Evolutionary conservation across 2,329 filamentous ascomycete species (phyloP).

Genomic region (Monosporascus sp.): DNA sequence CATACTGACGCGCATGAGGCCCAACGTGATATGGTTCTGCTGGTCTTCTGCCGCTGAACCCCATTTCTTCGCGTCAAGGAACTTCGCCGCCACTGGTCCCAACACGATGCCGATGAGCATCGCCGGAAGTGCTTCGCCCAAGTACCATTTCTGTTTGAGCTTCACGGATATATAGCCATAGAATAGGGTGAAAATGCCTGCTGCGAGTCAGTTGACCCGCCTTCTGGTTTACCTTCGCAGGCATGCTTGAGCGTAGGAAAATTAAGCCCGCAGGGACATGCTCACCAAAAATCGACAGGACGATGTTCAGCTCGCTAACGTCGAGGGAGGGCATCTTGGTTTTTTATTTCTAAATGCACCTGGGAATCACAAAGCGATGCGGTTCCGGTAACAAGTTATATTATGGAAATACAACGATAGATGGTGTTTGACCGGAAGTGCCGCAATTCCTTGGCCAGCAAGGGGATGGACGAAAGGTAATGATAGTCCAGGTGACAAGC

Average conservation of each 20-base stretch:
- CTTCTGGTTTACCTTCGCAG: too few species aligned
- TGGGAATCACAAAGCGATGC: too few species aligned
- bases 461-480: too few species aligned
- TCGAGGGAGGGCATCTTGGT: constrained; percentile 41
- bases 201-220: constrained; percentile 9
- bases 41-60: constrained; percentile 28
- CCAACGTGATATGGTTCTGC: constrained; percentile 37
- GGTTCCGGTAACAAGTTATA: too few species aligned
- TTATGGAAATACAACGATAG: too few species aligned
- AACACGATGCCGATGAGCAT: constrained; percentile 48
- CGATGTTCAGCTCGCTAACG: constrained; percentile 48
- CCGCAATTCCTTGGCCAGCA: too few species aligned
- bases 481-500: too few species aligned
- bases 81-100: constrained; percentile 49
- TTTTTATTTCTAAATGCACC: too few species aligned
- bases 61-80: constrained; percentile 42
- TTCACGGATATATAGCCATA: constrained; percentile 48
- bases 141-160: constrained; percentile 48
- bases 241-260: too few species aligned
- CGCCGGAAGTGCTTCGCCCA: constrained; percentile 55
- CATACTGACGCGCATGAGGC: constrained; percentile 54
- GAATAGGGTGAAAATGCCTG: constrained; percentile 41
- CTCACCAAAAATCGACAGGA: constrained; percentile 40
- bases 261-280: not conserved
- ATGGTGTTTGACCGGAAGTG: too few species aligned